These are phyloP conservation scores for Phytopythium boreale DNA, from an alignment of 352 stramenopile species.

Conservation along the genomic window DNA sequence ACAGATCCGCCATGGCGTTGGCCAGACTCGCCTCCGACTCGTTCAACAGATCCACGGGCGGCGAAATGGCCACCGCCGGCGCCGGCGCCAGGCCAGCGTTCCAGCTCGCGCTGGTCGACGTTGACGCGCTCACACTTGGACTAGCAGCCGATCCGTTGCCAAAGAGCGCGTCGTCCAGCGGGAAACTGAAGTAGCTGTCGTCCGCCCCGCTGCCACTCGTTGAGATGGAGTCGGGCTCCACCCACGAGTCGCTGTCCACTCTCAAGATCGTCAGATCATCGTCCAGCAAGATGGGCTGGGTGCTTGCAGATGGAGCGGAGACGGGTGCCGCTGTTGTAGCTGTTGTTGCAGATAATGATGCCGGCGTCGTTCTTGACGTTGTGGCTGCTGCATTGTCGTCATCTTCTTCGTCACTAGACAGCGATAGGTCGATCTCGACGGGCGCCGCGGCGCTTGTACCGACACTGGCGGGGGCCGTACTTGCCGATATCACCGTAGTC, in stretches of 20 bases:
- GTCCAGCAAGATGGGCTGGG: slow-evolving; percentile 39
- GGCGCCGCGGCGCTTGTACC: slow-evolving; percentile 24
- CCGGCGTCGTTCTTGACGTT: background rate
- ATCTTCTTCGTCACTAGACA: slow-evolving; percentile 71
- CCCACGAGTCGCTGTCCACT: slow-evolving; percentile 64
- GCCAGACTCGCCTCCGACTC: slow-evolving; percentile 45
- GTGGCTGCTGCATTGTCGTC: slow-evolving; percentile 17
- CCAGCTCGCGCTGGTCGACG: slow-evolving; percentile 4
- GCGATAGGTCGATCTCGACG: slow-evolving; percentile 70
- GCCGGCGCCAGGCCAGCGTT: slow-evolving; percentile 3
- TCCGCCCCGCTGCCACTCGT: slow-evolving; percentile 11
- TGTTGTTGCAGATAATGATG: slow-evolving; percentile 1
- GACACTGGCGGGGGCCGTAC: background rate
- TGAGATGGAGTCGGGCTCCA: slow-evolving; percentile 24
- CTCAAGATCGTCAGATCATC: slow-evolving; percentile 66
- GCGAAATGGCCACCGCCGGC: slow-evolving; percentile 4
- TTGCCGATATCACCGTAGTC: background rate
- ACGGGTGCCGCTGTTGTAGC: slow-evolving; percentile 5
- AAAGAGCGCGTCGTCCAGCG: slow-evolving; percentile 49
- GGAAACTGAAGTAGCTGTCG: slow-evolving; percentile 46
- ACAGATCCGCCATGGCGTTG: slow-evolving; percentile 62
- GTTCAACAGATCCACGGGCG: slow-evolving; percentile 26
- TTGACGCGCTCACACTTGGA: background rate
- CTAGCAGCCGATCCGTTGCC: slow-evolving; percentile 17
- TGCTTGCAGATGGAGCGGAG: background rate